Evolutionary conservation across 192 early-diverging fungal genomes (phyloP).

Genomic region (Funneliformis mosseae): DNA sequence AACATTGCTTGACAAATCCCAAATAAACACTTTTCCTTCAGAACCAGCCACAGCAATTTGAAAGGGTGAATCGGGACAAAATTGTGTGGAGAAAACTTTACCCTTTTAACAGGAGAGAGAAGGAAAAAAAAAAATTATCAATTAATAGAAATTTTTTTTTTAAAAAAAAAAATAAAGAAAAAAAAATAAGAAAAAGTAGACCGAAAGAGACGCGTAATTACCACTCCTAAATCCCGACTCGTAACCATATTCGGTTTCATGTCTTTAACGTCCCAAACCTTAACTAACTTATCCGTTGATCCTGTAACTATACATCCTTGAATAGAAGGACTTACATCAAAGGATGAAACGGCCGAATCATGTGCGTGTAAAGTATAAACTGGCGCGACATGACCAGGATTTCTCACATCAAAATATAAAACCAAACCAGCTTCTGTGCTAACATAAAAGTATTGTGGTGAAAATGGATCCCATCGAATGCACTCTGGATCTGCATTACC

Average conservation of each 20-base stretch:
- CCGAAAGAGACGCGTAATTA: slow-evolving; percentile 25
- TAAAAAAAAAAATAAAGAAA: too few relatives aligned
- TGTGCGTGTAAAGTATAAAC: slow-evolving; percentile 93
- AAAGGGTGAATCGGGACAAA: slow-evolving; percentile 94
- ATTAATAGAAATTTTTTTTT: background rate
- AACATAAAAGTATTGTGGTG: slow-evolving; percentile 76
- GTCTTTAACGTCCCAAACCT: slow-evolving; percentile 89
- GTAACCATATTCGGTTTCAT: slow-evolving; percentile 79
- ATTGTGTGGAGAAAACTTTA: slow-evolving; percentile 82
- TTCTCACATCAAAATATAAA: slow-evolving; percentile 84
- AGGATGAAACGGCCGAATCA: slow-evolving; percentile 82
- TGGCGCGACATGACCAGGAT: slow-evolving; percentile 48
- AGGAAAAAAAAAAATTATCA: background rate
- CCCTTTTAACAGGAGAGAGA: slow-evolving; percentile 39
- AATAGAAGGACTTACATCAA: slow-evolving; percentile 82
- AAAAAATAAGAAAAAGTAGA: slow-evolving; percentile 39
- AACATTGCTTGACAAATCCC: slow-evolving; percentile 92
- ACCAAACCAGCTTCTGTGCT: slow-evolving; percentile 92
- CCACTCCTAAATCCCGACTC: slow-evolving; percentile 82
- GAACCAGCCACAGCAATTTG: slow-evolving; percentile 86
- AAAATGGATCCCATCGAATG: slow-evolving; percentile 89
- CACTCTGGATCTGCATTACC: slow-evolving; percentile 85
- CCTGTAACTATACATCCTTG: slow-evolving; percentile 91
- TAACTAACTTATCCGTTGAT: slow-evolving; percentile 85
- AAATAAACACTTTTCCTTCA: slow-evolving; percentile 86